Evolutionary conservation across 306 rosid species (phyloP).

Genomic region (Malus domestica): DNA sequence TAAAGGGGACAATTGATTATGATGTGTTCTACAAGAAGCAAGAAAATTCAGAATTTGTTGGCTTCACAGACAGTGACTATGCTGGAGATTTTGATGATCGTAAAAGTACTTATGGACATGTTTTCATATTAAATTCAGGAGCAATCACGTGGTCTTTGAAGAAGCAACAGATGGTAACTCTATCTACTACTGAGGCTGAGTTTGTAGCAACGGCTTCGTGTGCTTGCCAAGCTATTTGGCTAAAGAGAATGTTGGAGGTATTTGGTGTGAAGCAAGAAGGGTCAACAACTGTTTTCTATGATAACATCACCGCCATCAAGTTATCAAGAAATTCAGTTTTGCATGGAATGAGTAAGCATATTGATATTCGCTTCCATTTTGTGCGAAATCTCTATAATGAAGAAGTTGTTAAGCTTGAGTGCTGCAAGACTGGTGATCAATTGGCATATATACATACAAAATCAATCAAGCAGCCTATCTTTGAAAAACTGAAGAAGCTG

Average conservation of each 20-base stretch:
- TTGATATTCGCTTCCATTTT: background rate
- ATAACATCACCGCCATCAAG: background rate
- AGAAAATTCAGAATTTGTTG: background rate
- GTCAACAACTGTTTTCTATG: background rate
- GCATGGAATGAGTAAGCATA: background rate
- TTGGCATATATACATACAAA: background rate
- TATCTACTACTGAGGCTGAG: background rate
- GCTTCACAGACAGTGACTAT: background rate
- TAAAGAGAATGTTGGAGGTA: background rate
- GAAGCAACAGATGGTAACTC: background rate
- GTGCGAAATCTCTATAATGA: background rate
- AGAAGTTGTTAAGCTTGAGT: background rate
- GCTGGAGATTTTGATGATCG: background rate
- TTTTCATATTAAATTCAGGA: background rate
- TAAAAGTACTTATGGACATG: background rate
- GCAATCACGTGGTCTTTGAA: background rate
- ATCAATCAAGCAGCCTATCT: background rate
- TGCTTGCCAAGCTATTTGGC: background rate
- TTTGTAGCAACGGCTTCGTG: rapidly evolving
- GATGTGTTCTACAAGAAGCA: background rate
- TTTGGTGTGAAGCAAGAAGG: rapidly evolving
- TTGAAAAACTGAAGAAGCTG: background rate
- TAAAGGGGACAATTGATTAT: background rate
- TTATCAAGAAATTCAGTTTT: background rate
- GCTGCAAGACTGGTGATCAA: background rate